These are phyloP conservation scores for Yarrowia keelungensis DNA, from an alignment of 805 yeast genomes.

Conservation along the genomic window DNA sequence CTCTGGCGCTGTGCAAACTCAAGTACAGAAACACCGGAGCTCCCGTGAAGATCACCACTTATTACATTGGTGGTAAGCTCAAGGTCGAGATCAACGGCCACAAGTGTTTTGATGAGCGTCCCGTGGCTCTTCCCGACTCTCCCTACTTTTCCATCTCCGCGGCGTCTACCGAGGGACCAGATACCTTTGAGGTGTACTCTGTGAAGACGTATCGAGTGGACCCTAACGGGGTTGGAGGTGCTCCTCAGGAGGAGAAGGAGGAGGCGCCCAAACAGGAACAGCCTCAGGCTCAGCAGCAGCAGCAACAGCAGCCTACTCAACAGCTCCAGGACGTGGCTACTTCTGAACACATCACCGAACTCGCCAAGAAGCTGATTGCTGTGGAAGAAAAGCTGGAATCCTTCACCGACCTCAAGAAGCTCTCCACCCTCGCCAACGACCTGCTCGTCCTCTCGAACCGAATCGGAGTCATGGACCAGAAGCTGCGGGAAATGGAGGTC, in stretches of 20 bases:
- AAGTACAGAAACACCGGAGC: conserved; percentile 50
- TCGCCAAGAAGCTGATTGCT: conserved; percentile 13
- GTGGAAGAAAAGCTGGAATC: conserved; percentile 27
- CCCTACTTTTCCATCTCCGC: conserved; percentile 51
- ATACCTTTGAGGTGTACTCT: conserved; percentile 42
- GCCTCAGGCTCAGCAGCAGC: conserved; percentile 37
- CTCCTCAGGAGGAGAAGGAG: conserved; percentile 10
- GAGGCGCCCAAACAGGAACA: conserved; percentile 15
- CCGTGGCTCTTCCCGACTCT: conserved; percentile 49
- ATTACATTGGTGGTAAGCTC: conserved; percentile 48
- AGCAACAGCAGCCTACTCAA: conserved; percentile 15
- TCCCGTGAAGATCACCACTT: conserved; percentile 47
- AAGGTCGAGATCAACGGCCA: conserved; percentile 52
- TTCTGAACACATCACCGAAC: conserved; percentile 5
- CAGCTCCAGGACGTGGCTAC: conserved; percentile 13
- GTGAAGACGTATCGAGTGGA: conserved; percentile 40
- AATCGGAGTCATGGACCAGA: conserved; percentile 23
- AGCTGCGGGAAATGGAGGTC: conserved; percentile 16
- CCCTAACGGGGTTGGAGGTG: conserved; percentile 2
- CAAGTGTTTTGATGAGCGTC: conserved; percentile 49
- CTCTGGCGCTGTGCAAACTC: conserved; percentile 51
- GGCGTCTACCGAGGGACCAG: conserved; percentile 42
- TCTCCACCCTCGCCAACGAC: conserved; percentile 11
- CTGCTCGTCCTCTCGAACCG: conserved; percentile 9
- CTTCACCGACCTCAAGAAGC: conserved; percentile 25